Base-by-base conservation (phyloP, 305 asterid species). In the Fraxinus sp. region DNA sequence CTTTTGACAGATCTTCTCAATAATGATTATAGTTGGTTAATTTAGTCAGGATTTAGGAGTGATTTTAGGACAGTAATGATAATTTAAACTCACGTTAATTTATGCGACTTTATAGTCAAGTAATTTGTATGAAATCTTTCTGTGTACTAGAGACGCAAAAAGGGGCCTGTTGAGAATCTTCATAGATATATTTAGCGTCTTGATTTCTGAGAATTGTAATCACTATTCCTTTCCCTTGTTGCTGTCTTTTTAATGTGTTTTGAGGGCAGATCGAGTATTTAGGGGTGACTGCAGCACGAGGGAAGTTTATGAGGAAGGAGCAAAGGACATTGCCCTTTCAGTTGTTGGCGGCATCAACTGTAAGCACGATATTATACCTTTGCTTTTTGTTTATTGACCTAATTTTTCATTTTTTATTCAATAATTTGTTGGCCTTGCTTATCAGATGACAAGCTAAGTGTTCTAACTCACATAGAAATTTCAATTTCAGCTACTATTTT, bases 301-400 rank as follows among this genome's bases (percentile, higher is more conserved):
- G 89, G 89, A 92, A 79, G 95, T 95, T 82, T 95, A 95, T 71
- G 97, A 92, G 66, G 94, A 91, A 84, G 97, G 97, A 86, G 82
- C 91, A 77, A 92, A 88, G 89, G 97, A 91, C 83, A 90, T 95
- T 85, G 97, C 97, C 85, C 94, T 95, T 77, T 95, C 96, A 20
- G 98, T 92, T 88, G 96, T 92, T 43, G 92, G 91, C 37, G 98
- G 98, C 30, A 87, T 95, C 82, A 95, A 95, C 88, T 94, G 98
- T 95, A 85, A 94, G 98, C 87, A 43, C 76, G 62, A 74, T 70
- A 77, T 74, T 43, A 72, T 71, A 79, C 74, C 70, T 83, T 83
- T 80, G 46, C 77, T 57, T 80, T 59, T 28, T 46, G 64, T 22
- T 79, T 6, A 62, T 33, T 83, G 39, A 70, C 32, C 80, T 46